Evolutionary conservation across 2,329 filamentous ascomycete genomes (phyloP), one percentile per base, ranked within the genome.

Genomic region (Aureobasidium melanogenum): DNA sequence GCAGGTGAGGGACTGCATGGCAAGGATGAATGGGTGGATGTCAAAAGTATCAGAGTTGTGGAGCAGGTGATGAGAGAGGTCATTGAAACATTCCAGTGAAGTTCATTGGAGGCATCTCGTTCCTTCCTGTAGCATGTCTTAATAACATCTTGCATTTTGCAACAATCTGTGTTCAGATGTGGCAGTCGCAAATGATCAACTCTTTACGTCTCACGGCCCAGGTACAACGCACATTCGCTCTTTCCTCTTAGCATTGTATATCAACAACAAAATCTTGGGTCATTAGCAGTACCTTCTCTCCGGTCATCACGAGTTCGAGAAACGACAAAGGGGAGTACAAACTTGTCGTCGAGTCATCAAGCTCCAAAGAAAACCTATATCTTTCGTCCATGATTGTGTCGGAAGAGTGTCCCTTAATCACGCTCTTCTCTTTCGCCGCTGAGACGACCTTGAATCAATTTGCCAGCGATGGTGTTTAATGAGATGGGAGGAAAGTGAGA

Each of bases 1-100:
- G 22, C 5, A 1, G 54, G 54, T 5, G 38, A 44, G 19, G 54
- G 54, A 9, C 12, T 46, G 17, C 54, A 57, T 34, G 43, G 54
- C 2, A 57, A 34, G 26, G n/a, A 57, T n/a, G 54, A 57, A 24
- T 57, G 54, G 54, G 54, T 46, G 14, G 54, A 57, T 34, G 54
- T 57, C 6, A 5, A 32, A 9, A 57, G 54, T 46, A 44, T 57
- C 24, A 24, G 26, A 19, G 26, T 17, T 10, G 39, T 57, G 24
- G 54, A 57, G 54, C 26, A 17, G 4, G 43, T 57, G 30, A 43
- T 57, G 54, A 34, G n/a, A n/a, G n/a, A 24, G 3, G 34, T 17
- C 9, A 36, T 57, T 7, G 15, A 24, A 8, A 24, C 10, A 12
- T 57, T 57, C 17, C 50, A 52, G n/a, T 19, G n/a, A 14, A 17